These are phyloP conservation scores for Cryptosporidium meleagridis DNA, from an alignment of 169 alveolate species.

Conservation along the genomic window DNA sequence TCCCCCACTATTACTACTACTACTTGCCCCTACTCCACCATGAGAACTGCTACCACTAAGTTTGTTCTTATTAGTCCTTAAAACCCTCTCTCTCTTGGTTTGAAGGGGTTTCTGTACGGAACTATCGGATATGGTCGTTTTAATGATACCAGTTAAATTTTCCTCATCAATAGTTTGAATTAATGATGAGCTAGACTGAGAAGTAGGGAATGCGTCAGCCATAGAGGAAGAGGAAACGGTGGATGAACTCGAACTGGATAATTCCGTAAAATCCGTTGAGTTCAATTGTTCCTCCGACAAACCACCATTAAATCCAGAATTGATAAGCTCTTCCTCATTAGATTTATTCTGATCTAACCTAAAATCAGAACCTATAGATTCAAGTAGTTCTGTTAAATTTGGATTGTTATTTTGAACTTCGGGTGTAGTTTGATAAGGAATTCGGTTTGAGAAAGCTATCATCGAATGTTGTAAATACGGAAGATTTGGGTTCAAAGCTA, in stretches of 20 bases:
- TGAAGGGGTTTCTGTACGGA: not conserved
- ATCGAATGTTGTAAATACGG: slow-evolving; percentile 36
- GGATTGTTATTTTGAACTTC: slow-evolving; percentile 1
- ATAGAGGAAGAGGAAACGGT: slow-evolving; percentile 3
- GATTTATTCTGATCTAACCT: slow-evolving; percentile 14
- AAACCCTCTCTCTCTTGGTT: not conserved
- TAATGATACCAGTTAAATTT: not conserved
- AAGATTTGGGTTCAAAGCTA: slow-evolving; percentile 24
- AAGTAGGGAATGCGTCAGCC: not conserved
- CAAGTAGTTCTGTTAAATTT: slow-evolving; percentile 3
- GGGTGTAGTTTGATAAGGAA: slow-evolving; percentile 3
- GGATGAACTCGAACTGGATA: not conserved
- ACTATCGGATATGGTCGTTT: slow-evolving; percentile 1
- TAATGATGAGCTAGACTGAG: not conserved
- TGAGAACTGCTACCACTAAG: not conserved
- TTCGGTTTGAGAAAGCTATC: slow-evolving; percentile 21
- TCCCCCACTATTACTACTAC: not conserved
- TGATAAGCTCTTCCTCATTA: not conserved
- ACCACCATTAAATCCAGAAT: slow-evolving; percentile 7
- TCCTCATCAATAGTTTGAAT: not conserved
- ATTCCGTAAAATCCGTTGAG: not conserved
- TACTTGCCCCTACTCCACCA: slow-evolving; percentile 2
- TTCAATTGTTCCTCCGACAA: not conserved
- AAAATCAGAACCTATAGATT: slow-evolving; percentile 10
- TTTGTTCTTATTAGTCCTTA: not conserved